Percentiles rank a stretch among this genome's conserved stretches.
Evolutionary conservation across 139 green algal species (phyloP).

Genomic region (Picochlorum sp.): DNA sequence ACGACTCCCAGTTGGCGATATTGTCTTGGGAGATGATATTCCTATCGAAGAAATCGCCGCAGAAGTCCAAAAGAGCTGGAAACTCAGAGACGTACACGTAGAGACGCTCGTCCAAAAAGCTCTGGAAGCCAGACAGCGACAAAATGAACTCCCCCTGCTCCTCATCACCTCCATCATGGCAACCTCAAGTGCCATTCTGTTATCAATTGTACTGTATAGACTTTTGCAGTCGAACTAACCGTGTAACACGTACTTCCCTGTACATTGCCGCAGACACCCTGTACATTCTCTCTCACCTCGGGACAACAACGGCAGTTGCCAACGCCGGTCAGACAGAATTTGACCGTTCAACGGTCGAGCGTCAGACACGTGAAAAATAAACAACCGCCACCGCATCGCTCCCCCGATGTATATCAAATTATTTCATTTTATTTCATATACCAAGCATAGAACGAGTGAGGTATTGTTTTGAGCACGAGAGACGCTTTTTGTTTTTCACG

Average conservation of each 20-base stretch:
- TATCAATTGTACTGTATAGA: slow-evolving; percentile 55
- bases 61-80: slow-evolving; percentile 54
- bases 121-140: slow-evolving; percentile 31
- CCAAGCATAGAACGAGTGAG: no score
- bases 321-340: no score
- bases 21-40: slow-evolving; percentile 68
- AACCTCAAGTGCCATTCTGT: slow-evolving; percentile 47
- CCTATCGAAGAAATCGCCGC: slow-evolving; percentile 78
- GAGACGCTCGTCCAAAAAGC: slow-evolving; percentile 54
- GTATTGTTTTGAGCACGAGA: no score
- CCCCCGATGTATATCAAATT: no score
- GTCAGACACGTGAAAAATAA: no score
- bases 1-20: slow-evolving; percentile 35
- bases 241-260: not conserved
- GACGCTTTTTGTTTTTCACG: no score
- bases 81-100: slow-evolving; percentile 54
- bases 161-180: slow-evolving; percentile 62
- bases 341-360: no score
- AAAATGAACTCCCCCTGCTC: slow-evolving; percentile 54
- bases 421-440: no score
- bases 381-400: no score
- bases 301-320: no score
- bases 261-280: not conserved
- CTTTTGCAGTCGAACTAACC: slow-evolving; percentile 9
- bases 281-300: not conserved